Evolutionary conservation across 2,329 filamentous ascomycete genomes (phyloP).

Genomic region (Ascosphaera aggregata): DNA sequence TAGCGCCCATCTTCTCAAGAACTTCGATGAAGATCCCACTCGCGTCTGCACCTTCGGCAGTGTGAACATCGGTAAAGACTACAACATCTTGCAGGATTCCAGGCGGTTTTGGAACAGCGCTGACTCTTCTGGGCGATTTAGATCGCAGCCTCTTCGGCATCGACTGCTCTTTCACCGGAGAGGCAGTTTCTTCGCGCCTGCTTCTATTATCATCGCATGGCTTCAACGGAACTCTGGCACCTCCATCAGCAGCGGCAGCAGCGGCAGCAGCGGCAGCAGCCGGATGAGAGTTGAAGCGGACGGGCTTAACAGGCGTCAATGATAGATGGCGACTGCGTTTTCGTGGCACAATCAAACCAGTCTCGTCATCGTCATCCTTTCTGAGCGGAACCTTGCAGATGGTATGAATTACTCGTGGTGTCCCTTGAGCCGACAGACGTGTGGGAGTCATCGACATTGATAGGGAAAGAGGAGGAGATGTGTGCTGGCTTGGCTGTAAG

Average conservation of each 20-base stretch:
- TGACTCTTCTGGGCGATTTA: conserved; percentile 11
- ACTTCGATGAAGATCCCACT: conserved; percentile 63
- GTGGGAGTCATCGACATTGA: not conserved
- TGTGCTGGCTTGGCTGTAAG: not conserved
- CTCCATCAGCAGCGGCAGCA: conserved; percentile 12
- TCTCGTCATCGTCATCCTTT: conserved; percentile 31
- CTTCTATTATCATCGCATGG: conserved; percentile 1
- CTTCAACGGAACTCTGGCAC: conserved; percentile 3
- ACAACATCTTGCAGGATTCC: conserved; percentile 43
- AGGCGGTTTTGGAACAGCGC: conserved; percentile 6
- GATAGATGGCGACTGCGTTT: conserved; percentile 29
- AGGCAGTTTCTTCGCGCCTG: conserved; percentile 2
- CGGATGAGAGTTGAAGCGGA: conserved; percentile 10
- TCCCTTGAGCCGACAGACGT: not conserved
- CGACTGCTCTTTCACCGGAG: conserved; percentile 4
- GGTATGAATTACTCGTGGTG: conserved; percentile 39
- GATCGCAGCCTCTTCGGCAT: conserved; percentile 7
- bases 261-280: conserved; percentile 7
- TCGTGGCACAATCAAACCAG: conserved; percentile 21
- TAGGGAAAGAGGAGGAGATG: not conserved
- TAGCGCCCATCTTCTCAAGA: conserved; percentile 58
- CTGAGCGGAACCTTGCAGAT: conserved; percentile 58
- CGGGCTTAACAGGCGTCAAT: conserved; percentile 18
- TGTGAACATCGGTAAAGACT: conserved; percentile 66
- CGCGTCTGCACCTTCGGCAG: conserved; percentile 57